Evolutionary conservation across 225 moss, liverwort and hornwort species (phyloP), one percentile per base, ranked within the genome.

Genomic region (Anthoceros angustus): DNA sequence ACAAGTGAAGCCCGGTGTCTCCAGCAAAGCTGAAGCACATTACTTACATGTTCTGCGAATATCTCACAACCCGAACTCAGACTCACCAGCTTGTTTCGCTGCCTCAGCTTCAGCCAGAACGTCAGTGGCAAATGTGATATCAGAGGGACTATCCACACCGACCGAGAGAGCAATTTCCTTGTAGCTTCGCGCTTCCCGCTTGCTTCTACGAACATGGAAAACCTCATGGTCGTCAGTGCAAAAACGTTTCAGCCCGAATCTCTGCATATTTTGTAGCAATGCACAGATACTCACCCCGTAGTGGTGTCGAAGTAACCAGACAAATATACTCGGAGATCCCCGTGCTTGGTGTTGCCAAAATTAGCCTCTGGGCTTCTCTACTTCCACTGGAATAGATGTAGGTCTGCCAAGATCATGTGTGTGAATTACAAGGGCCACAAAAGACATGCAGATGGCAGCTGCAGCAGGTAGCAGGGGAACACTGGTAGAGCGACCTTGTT

Each of bases 261-360:
- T 24, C 23, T 11, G 5, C 23, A 42, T n/a, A 41, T 3, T 18
- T 8, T 5, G 42, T 15, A 66, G n/a, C 41, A 1, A 63, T 14
- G 16, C 15, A 32, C 32, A 67, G 11, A 67, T 42, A 40, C 12
- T 67, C 81, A 92, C 98, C 98, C 98, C 63, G 87, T 98, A 16
- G 87, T 87, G 65, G 98, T 98, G 73, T 98, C 98, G 71, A 98
- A 98, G 69, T 87, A 98, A 23, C 92, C 92, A 67, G 85, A 92
- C 62, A 98, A 74, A 72, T 79, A 89, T 16, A 74, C 73, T 70
- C 98, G 85, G 46, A 98, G 78, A 75, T 98, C 98, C 9, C 98
- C 98, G 61, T 80, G 78, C 70, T 92, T 84, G 65, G 92, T 80
- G 67, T 89, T 79, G 39, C 89, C 89, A 72, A 98, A 32, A 98